phyloP scores from a whole-genome alignment of 164 flowering plant species.

The Echeveria elegans region DNA sequence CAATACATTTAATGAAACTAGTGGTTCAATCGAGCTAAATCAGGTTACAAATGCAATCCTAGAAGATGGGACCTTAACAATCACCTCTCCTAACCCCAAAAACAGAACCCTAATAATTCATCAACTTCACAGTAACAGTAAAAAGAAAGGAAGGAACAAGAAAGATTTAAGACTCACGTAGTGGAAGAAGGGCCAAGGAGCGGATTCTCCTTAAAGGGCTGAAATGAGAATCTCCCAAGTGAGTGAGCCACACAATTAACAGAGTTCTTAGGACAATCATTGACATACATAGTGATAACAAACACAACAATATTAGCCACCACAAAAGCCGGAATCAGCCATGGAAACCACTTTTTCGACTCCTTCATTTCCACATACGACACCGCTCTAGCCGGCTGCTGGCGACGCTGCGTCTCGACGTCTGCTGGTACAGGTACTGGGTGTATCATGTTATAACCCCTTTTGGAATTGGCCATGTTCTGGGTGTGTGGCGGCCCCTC shows the following conservation, averaged over 20 bases:
- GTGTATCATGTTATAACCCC: conserved; percentile 26
- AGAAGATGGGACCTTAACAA: neutral
- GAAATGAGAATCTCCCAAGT: conserved; percentile 57
- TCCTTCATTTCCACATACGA: conserved; percentile 35
- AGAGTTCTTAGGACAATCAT: conserved; percentile 52
- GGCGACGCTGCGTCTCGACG: conserved; percentile 14
- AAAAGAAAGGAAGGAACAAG: neutral
- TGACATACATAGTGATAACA: conserved; percentile 50
- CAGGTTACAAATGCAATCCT: no score
- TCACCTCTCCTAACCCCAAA: neutral
- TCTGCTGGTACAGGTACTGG: no score
- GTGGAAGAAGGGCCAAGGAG: conserved; percentile 55
- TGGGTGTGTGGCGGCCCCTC: neutral
- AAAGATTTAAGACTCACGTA: conserved; percentile 25
- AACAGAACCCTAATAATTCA: neutral
- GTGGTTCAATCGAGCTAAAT: neutral
- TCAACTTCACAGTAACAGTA: neutral
- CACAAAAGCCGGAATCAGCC: conserved; percentile 45
- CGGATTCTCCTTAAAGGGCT: conserved; percentile 56
- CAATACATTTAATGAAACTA: neutral
- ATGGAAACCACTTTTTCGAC: conserved; percentile 40
- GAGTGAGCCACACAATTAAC: conserved; percentile 36
- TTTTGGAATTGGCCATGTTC: conserved; percentile 15
- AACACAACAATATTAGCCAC: conserved; percentile 36
- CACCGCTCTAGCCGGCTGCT: conserved; percentile 13